A percentile compares a stretch with the other conserved stretches of the same genome.
Conservation (phyloP, 345 rosid genomes). For the Murraya paniculata region DNA sequence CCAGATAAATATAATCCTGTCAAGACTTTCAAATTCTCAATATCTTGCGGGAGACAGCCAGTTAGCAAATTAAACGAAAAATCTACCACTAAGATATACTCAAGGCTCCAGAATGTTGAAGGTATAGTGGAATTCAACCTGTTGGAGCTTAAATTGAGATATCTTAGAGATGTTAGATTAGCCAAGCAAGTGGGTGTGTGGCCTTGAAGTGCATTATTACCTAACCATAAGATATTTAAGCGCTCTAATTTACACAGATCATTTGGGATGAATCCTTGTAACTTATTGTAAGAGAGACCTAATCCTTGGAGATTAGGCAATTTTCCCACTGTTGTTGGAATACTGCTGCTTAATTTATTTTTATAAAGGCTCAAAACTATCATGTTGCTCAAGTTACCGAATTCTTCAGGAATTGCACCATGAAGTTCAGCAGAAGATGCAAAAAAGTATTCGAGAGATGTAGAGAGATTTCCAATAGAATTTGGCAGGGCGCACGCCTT, state of each 20-base stretch:
- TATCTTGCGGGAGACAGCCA: not conserved
- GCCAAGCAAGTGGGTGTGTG: not conserved
- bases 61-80: constrained; percentile 15
- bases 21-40: not conserved
- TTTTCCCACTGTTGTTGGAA: constrained; percentile 13
- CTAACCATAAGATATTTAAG: not conserved
- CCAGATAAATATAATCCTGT: not conserved
- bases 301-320: constrained; percentile 2
- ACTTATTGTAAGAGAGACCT: not conserved
- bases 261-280: not conserved
- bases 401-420: constrained; percentile 11
- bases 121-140: constrained; percentile 18
- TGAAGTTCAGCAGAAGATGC: not conserved
- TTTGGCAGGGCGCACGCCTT: not conserved
- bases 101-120: constrained; percentile 5
- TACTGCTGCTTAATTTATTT: constrained; percentile 2
- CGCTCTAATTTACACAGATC: not conserved
- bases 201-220: not conserved
- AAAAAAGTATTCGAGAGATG: not conserved
- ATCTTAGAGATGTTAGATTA: not conserved
- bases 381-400: not conserved
- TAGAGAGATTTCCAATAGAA: constrained; percentile 9
- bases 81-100: constrained; percentile 2
- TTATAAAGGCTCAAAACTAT: not conserved
- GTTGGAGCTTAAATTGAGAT: not conserved